Percentiles rank a stretch among this genome's conserved stretches.
phyloP scores from a whole-genome alignment of 805 yeast species.

The Barnettozyma pratensis region DNA sequence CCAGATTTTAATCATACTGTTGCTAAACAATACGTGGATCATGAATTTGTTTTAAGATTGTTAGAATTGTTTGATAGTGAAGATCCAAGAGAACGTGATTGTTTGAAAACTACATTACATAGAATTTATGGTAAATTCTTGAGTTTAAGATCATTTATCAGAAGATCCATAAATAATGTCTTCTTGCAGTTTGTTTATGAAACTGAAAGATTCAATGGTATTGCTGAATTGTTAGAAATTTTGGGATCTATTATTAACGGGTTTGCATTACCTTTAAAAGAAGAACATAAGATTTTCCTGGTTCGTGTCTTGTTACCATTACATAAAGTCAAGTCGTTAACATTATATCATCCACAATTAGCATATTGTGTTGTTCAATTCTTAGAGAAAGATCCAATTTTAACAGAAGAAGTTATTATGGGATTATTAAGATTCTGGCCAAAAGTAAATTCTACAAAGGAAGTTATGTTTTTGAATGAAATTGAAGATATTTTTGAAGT shows the following conservation, averaged over 20 bases:
- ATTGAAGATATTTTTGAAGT: slow-evolving; percentile 95
- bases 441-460: slow-evolving; percentile 89
- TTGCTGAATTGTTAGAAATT: slow-evolving; percentile 90
- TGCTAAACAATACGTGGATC: slow-evolving; percentile 93
- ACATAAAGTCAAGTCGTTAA: slow-evolving; percentile 85
- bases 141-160: slow-evolving; percentile 81
- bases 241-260: slow-evolving; percentile 96
- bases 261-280: slow-evolving; percentile 93
- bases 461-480: slow-evolving; percentile 92
- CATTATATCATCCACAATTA: slow-evolving; percentile 92
- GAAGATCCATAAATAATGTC: slow-evolving; percentile 88
- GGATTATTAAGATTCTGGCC: slow-evolving; percentile 96
- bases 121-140: slow-evolving; percentile 94
- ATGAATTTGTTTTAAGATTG: slow-evolving; percentile 72
- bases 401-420: slow-evolving; percentile 96
- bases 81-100: slow-evolving; percentile 94
- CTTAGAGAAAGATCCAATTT: slow-evolving; percentile 84
- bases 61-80: slow-evolving; percentile 92
- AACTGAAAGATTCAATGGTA: slow-evolving; percentile 92
- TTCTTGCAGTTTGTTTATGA: slow-evolving; percentile 92
- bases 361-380: slow-evolving; percentile 97
- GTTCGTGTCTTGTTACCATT: slow-evolving; percentile 84
- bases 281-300: slow-evolving; percentile 90
- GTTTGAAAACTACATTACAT: slow-evolving; percentile 90
- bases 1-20: slow-evolving; percentile 91